These are phyloP conservation scores for Trifolium repens DNA, from an alignment of 306 rosid genomes.

Conservation along the genomic window DNA sequence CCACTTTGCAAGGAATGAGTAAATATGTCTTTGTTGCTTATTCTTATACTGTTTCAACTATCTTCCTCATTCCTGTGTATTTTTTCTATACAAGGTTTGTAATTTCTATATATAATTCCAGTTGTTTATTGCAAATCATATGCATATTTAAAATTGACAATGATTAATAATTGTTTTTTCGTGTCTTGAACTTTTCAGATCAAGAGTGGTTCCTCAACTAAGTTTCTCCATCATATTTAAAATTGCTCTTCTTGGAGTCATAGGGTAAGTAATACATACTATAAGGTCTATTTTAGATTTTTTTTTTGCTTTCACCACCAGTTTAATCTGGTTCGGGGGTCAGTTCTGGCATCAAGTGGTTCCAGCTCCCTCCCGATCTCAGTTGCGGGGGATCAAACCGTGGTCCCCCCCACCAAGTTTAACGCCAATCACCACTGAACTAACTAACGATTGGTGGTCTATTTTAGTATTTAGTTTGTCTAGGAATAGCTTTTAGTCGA, in stretches of 20 bases:
- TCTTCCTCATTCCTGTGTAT: conserved; percentile 68
- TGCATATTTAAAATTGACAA: background rate
- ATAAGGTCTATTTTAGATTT: too few species aligned
- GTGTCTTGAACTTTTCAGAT: conserved; percentile 52
- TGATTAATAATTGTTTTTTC: conserved; percentile 5
- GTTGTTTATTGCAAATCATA: background rate
- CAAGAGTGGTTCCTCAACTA: conserved; percentile 72
- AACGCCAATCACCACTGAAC: too few species aligned
- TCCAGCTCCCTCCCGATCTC: too few species aligned
- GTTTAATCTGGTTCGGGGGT: too few species aligned
- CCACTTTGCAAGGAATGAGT: conserved; percentile 75
- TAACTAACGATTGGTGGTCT: too few species aligned
- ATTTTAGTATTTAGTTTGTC: too few species aligned
- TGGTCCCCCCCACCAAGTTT: too few species aligned
- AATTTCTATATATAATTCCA: too few species aligned
- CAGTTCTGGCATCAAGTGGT: too few species aligned
- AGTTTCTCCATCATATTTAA: conserved; percentile 60
- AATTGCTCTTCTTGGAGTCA: conserved; percentile 69
- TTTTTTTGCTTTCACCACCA: too few species aligned
- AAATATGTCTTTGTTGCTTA: conserved; percentile 78
- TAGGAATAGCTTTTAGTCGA: too few species aligned
- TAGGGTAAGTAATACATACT: conserved; percentile 61
- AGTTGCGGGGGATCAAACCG: too few species aligned
- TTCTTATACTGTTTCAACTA: conserved; percentile 69
- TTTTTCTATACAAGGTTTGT: conserved; percentile 61